Conservation (phyloP, 1,139 yeast species). For the Entelexis paramagnoliae region DNA sequence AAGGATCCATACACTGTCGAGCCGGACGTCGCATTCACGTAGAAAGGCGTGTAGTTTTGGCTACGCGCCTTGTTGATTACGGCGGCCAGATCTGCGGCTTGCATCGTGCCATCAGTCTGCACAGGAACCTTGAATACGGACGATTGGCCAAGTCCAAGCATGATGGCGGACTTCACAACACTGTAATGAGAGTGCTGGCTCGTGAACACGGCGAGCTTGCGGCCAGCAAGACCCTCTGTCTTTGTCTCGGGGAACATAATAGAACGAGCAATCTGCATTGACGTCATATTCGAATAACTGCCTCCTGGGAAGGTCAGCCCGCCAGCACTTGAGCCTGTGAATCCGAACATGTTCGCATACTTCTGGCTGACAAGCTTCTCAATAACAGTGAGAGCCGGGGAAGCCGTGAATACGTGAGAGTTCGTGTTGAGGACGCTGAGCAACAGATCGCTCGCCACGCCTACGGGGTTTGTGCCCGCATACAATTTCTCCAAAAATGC, state of each 20-base stretch:
- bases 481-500: slow-evolving; percentile 78
- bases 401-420: slow-evolving; percentile 76
- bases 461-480: slow-evolving; percentile 78
- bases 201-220: slow-evolving; percentile 60
- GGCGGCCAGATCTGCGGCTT: slow-evolving; percentile 39
- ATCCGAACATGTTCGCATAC: slow-evolving; percentile 62
- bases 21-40: slow-evolving; percentile 77
- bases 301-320: slow-evolving; percentile 86
- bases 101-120: slow-evolving; percentile 48
- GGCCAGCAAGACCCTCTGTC: slow-evolving; percentile 42
- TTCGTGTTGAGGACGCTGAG: slow-evolving; percentile 68
- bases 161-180: slow-evolving; percentile 71
- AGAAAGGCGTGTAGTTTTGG: slow-evolving; percentile 60
- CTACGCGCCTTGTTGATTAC: slow-evolving; percentile 38
- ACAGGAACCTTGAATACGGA: slow-evolving; percentile 58
- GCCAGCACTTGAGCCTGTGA: slow-evolving; percentile 47
- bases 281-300: slow-evolving; percentile 74
- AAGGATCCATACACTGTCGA: slow-evolving; percentile 82
- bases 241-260: slow-evolving; percentile 61
- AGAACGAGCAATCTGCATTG: slow-evolving; percentile 68
- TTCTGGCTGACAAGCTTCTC: slow-evolving; percentile 59
- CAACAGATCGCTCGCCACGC: slow-evolving; percentile 62
- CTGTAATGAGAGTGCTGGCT: slow-evolving; percentile 72
- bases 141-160: slow-evolving; percentile 59
- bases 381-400: slow-evolving; percentile 68